Evolutionary conservation across 805 yeast genomes (phyloP).

Genomic region (Yamadazyma ubonensis): DNA sequence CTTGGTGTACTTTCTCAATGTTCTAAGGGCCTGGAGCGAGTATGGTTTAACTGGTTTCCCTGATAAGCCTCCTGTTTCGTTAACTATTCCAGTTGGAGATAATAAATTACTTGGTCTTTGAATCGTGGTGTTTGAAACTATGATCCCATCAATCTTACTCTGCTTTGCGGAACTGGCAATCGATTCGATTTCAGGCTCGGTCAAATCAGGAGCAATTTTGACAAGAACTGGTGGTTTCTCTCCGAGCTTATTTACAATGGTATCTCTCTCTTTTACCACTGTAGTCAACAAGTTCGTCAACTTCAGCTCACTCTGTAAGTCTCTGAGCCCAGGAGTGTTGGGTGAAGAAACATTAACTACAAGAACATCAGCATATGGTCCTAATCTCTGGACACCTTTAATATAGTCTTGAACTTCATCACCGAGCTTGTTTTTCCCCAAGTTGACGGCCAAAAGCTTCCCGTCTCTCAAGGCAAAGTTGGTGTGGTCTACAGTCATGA

Average conservation of each 20-base stretch:
- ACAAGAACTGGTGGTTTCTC: conserved; percentile 78
- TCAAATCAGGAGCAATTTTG: conserved; percentile 90
- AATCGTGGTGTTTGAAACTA: conserved; percentile 89
- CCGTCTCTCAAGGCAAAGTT: conserved; percentile 58
- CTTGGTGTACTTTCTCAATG: conserved; percentile 74
- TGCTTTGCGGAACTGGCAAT: conserved; percentile 78
- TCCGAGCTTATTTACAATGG: conserved; percentile 41
- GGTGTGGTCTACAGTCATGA: conserved; percentile 25
- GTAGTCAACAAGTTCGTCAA: conserved; percentile 63
- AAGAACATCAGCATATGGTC: conserved; percentile 81
- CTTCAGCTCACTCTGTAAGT: conserved; percentile 74
- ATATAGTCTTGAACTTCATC: conserved; percentile 87
- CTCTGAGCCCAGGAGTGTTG: conserved; percentile 92
- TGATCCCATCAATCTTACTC: conserved; percentile 85
- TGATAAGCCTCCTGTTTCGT: conserved; percentile 83
- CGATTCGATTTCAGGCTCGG: conserved; percentile 74
- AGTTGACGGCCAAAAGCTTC: conserved; percentile 73
- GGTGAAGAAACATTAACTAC: conserved; percentile 94
- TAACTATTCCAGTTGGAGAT: conserved; percentile 45
- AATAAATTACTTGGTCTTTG: conserved; percentile 68
- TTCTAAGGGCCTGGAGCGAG: conserved; percentile 66
- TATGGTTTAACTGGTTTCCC: conserved; percentile 89
- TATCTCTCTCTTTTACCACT: conserved; percentile 62
- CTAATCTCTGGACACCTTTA: conserved; percentile 78
- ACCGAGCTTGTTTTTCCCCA: conserved; percentile 91